These are phyloP conservation scores for Agapanthus africanus DNA, from an alignment of 106 monocot genomes.

Conservation along the genomic window DNA sequence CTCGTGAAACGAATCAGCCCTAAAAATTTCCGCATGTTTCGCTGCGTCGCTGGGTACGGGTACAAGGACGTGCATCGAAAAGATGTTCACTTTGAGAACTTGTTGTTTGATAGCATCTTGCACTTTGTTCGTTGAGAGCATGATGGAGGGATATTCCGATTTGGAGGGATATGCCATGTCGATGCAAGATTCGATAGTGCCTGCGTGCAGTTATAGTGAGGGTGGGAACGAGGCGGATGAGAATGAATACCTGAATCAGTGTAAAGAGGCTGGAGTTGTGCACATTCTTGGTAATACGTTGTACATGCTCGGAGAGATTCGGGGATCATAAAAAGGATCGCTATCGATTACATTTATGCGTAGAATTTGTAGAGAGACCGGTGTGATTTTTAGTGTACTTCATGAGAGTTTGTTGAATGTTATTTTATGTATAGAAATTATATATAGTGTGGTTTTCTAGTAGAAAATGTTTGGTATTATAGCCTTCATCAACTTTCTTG, in stretches of 20 bases:
- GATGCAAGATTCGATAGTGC: background rate
- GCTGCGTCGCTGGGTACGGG: conserved; percentile 83
- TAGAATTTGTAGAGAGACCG: conserved; percentile 82
- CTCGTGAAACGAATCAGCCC: conserved; percentile 79
- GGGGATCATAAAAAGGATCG: conserved; percentile 42
- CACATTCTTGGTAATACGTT: conserved; percentile 87
- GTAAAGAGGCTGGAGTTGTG: conserved; percentile 75
- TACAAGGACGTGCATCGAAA: conserved; percentile 76
- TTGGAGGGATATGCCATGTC: conserved; percentile 35
- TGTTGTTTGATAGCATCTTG: conserved; percentile 54
- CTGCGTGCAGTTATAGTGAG: background rate
- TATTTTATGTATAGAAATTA: conserved; percentile 65
- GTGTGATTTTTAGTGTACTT: conserved; percentile 80
- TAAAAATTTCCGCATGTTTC: conserved; percentile 78
- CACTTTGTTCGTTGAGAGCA: conserved; percentile 58
- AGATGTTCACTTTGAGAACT: conserved; percentile 82
- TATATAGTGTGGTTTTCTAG: background rate
- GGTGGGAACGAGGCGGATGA: conserved; percentile 38
- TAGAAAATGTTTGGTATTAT: background rate
- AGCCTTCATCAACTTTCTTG: background rate
- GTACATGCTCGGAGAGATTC: conserved; percentile 61
- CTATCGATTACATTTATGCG: conserved; percentile 67
- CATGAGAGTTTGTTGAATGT: conserved; percentile 89
- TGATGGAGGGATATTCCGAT: conserved; percentile 86
- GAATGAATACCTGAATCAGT: conserved; percentile 60